Percentiles rank a stretch among this genome's conserved stretches.
Evolutionary conservation across 148 eudicot species (phyloP).

Genomic region (Rhododendron griersonianum): DNA sequence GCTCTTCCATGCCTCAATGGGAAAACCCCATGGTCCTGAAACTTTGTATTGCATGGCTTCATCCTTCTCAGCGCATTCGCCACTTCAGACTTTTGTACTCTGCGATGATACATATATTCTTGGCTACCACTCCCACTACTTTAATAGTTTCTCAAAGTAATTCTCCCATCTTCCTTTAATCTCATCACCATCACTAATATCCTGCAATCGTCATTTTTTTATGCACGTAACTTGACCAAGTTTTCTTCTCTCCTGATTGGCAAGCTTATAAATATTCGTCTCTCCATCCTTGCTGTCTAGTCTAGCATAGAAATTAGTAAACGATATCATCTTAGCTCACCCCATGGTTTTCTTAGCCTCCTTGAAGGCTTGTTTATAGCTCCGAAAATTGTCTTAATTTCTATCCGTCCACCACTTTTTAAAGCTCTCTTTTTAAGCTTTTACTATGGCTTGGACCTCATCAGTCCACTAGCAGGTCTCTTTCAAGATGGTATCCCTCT

Average conservation of each 20-base stretch:
- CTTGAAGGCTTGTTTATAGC: neutral
- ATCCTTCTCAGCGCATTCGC: neutral
- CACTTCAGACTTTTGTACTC: too few species aligned
- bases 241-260: neutral
- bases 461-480: neutral
- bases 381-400: neutral
- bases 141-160: neutral
- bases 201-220: neutral
- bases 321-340: neutral
- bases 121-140: neutral
- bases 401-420: neutral
- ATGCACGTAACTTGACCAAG: neutral
- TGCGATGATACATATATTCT: neutral
- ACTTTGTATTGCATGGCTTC: neutral
- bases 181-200: neutral
- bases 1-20: too few species aligned
- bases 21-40: neutral
- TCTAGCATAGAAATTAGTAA: neutral
- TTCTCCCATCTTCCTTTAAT: neutral
- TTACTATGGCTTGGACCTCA: neutral
- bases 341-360: neutral
- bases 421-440: neutral
- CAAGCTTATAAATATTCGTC: neutral
- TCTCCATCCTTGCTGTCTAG: neutral
- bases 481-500: neutral